Evolutionary conservation across 2,329 filamentous ascomycete genomes (phyloP).

Genomic region (Aspergillus japonicus): DNA sequence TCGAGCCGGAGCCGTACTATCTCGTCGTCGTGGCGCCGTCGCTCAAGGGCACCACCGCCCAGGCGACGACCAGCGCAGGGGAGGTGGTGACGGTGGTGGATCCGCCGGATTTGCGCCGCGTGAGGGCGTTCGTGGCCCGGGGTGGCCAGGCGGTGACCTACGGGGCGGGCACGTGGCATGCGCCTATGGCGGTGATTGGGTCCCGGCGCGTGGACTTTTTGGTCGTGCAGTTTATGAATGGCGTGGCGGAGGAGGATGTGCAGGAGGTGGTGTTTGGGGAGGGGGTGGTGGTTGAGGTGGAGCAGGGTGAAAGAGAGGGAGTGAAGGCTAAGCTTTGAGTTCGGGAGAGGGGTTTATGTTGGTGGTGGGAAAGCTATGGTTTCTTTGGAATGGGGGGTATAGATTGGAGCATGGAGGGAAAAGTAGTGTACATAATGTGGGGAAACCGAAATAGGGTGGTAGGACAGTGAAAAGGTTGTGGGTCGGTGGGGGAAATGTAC

Average conservation of each 20-base stretch:
- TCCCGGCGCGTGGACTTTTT: constrained; percentile 73
- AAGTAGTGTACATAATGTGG: neutral
- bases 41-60: constrained; percentile 47
- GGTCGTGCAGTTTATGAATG: constrained; percentile 86
- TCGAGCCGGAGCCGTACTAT: constrained; percentile 50
- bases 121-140: constrained; percentile 76
- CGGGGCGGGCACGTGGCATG: constrained; percentile 89
- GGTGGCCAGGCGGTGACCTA: constrained; percentile 87
- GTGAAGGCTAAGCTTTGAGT: constrained; percentile 7
- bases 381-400: neutral
- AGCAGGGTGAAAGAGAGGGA: neutral
- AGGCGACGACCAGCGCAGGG: constrained; percentile 30
- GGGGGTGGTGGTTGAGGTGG: constrained; percentile 37
- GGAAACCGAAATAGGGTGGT: no score
- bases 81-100: constrained; percentile 39
- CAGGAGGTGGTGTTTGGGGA: constrained; percentile 65
- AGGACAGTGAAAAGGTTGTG: no score
- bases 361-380: no score
- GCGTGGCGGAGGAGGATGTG: constrained; percentile 78
- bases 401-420: neutral
- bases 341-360: neutral
- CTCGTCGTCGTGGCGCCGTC: constrained; percentile 88
- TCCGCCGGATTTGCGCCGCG: constrained; percentile 67
- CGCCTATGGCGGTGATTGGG: constrained; percentile 89
- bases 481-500: no score